A percentile compares a stretch with the other conserved stretches of the same genome.
These are phyloP conservation scores for Neurospora sp. DNA, from an alignment of 2,329 filamentous ascomycete genomes.

Conservation along the genomic window DNA sequence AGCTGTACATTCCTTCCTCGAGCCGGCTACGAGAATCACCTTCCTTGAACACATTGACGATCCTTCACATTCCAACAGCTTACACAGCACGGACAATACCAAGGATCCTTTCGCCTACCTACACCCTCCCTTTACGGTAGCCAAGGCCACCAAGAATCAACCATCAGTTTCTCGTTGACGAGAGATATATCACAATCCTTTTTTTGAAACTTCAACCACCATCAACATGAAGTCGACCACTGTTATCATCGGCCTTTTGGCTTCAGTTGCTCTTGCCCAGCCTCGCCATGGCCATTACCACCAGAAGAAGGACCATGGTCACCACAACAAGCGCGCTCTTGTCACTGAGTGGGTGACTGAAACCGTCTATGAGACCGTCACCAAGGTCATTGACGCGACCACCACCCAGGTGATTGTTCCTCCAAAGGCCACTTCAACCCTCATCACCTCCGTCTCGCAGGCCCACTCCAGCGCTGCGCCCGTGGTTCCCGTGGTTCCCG, in stretches of 20 bases:
- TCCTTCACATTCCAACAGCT: neutral
- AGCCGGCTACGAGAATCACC: constrained; percentile 14
- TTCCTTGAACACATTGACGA: constrained; percentile 6
- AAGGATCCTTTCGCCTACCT: neutral
- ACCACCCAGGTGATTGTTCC: constrained; percentile 36
- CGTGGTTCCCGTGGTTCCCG: constrained; percentile 1
- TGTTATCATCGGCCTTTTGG: constrained; percentile 31
- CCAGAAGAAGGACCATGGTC: constrained; percentile 15
- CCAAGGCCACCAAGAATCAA: neutral
- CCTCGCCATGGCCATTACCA: constrained; percentile 29
- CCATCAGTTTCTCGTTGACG: constrained; percentile 1
- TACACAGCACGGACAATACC: neutral
- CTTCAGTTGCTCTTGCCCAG: constrained; percentile 38
- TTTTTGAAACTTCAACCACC: constrained; percentile 8
- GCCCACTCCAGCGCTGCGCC: constrained; percentile 4
- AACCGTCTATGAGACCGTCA: constrained; percentile 42
- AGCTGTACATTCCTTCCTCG: constrained; percentile 18
- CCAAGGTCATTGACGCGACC: constrained; percentile 37
- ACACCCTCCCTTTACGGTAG: neutral
- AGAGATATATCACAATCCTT: constrained; percentile 3
- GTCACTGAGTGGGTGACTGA: constrained; percentile 35
- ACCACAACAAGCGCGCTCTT: constrained; percentile 31
- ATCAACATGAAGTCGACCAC: constrained; percentile 33
- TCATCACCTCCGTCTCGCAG: constrained; percentile 15
- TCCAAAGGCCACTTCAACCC: constrained; percentile 11